Base-by-base conservation (phyloP, 2,329 filamentous ascomycete species). In the Ceratocystis destructans region DNA sequence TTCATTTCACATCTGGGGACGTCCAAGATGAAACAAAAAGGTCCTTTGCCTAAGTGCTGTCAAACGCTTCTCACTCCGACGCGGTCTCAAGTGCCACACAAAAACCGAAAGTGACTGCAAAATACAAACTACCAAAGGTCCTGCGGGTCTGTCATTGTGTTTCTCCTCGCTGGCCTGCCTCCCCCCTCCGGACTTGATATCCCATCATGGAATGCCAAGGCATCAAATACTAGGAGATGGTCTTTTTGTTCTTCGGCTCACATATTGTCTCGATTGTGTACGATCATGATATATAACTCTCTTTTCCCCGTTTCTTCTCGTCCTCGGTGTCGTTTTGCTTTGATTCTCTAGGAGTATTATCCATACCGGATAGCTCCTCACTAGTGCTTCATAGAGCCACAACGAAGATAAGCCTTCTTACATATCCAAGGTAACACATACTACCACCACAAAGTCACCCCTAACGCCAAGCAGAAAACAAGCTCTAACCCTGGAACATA, bases 81-180 rank as follows among this genome's bases (percentile, higher is more conserved):
- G 53, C 53, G 53, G 53, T 59, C 53, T 59, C 53, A 59, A 59
- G 53, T 59, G 53, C 53, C 53, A 33, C 53, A 31, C n/a, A 33
- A 7, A 15, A 59, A 25, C 28, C 28, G 53, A 20, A 25, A 59
- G 53, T n/a, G 22, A 17, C 53, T 33, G 4, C 12, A 59, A 59
- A 59, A 59, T 50, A 33, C 15, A 20, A 8, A 17, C 53, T 33
- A 8, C n/a, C 53, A 33, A 22, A n/a, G 3, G 15, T n/a, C 28
- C 22, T 33, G 17, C 53, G 28, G 46, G n/a, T n/a, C 46, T 50
- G 46, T 50, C 22, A 10, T 17, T 50, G 17, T 10, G 46, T 22
- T 50, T n/a, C 46, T n/a, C n/a, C 22, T 22, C 46, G 46, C 46
- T 37, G 8, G 33, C 2, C 31, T 31, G 31, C 31, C 5, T 31